Base-by-base conservation (phyloP, 495 filamentous ascomycete genomes). In the Penicillium argentinense region DNA sequence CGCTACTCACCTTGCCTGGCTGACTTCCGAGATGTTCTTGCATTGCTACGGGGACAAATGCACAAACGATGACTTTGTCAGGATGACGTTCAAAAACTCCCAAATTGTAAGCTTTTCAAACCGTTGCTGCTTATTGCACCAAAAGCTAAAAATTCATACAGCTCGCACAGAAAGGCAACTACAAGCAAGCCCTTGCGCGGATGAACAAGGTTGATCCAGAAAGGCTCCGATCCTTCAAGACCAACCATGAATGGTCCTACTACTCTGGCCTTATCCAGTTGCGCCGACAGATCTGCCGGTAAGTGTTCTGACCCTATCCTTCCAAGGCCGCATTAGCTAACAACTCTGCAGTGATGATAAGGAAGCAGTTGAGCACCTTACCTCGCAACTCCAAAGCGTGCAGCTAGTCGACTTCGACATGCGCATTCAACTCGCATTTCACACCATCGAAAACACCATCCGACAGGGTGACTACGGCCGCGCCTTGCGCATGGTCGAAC, bases 51-150 rank as follows among this genome's bases (percentile, higher is more conserved):
- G 73, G 1, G 66, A 61, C 9, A 71, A 74, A 34, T 77, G 82
- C 5, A 79, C 88, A 2, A 79, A 89, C 25, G 88, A 95, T 46
- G 92, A 97, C 52, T 77, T 81, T 39, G 75, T 96, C 39, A 86
- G 83, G 50, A 78, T 77, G 25, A 69, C 71, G n/a, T 85, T 83
- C 53, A 73, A 78, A 19, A 70, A 68, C 59, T 59, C 82, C 72
- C 49, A 80, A 73, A 56, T 78, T 33, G 78, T 87, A 69, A 44
- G 72, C 54, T 12, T 2, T 26, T 3, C 43, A 14, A 45, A 25
- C 22, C 27, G 12, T 5, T 9, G 9, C 23, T 33, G n/a, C n/a
- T n/a, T n/a, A n/a, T n/a, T n/a, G n/a, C n/a, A n/a, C n/a, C 5
- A 37, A 42, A 27, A 49, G 26, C 52, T 69, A 33, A 69, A 48